Conservation (phyloP, 2,329 filamentous ascomycete genomes). For the Aspergillus bombycis region DNA sequence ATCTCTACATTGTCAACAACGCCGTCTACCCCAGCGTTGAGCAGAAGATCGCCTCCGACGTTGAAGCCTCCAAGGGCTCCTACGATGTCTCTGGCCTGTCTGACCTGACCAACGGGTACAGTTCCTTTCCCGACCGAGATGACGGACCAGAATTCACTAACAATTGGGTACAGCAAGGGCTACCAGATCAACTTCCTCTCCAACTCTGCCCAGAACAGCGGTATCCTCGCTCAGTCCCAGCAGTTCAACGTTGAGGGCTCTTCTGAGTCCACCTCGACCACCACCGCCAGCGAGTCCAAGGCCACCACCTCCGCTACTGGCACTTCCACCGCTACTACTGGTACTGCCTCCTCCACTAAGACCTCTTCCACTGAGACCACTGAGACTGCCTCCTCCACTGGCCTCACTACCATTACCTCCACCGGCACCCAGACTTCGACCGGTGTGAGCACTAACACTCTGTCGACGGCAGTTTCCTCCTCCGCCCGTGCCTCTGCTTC, state of each 20-base stretch:
- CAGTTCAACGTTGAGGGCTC: slow-evolving; percentile 36
- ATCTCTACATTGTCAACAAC: slow-evolving; percentile 48
- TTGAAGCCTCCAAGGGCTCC: slow-evolving; percentile 41
- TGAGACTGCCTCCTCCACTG: slow-evolving; percentile 15
- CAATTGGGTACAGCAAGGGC: slow-evolving; percentile 26
- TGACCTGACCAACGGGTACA: slow-evolving; percentile 28
- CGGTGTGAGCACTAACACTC: slow-evolving; percentile 13
- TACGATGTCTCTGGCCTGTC: slow-evolving; percentile 38
- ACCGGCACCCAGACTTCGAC: slow-evolving; percentile 3
- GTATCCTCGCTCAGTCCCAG: slow-evolving; percentile 46
- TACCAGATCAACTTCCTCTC: slow-evolving; percentile 48
- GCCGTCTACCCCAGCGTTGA: slow-evolving; percentile 36
- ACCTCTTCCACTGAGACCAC: slow-evolving; percentile 14
- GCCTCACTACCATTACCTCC: slow-evolving; percentile 9
- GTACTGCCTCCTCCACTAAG: slow-evolving; percentile 14
- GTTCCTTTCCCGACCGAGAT: neutral
- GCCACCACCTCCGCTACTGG: slow-evolving; percentile 17
- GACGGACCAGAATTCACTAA: neutral
- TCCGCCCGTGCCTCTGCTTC: slow-evolving; percentile 6
- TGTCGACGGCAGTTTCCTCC: slow-evolving; percentile 9
- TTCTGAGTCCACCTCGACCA: slow-evolving; percentile 19
- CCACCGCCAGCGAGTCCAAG: slow-evolving; percentile 17
- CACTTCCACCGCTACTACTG: slow-evolving; percentile 14
- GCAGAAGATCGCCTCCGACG: slow-evolving; percentile 36
- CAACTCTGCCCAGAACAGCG: slow-evolving; percentile 36